phyloP scores from a whole-genome alignment of 1,284 basidiomycete genomes.

The Malassezia psittaci region DNA sequence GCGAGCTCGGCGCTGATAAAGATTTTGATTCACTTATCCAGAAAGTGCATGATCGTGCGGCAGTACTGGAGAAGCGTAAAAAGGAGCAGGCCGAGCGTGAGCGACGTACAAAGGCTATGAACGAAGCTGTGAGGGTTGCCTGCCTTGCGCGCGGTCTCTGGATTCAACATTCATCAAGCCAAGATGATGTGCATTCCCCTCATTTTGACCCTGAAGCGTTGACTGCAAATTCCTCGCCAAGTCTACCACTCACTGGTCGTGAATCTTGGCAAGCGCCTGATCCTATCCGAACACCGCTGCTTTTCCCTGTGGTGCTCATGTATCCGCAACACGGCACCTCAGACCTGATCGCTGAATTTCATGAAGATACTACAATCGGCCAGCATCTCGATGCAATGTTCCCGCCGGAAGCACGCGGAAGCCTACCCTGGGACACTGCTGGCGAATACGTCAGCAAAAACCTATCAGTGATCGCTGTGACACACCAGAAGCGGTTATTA shows the following conservation, averaged over 20 bases:
- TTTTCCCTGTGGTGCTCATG: constrained; percentile 80
- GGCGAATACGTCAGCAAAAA: constrained; percentile 63
- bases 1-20: constrained; percentile 17
- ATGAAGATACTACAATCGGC: constrained; percentile 71
- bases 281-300: constrained; percentile 55
- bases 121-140: constrained; percentile 53
- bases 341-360: constrained; percentile 75
- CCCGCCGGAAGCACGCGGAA: constrained; percentile 55
- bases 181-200: constrained; percentile 54
- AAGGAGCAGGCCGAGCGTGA: constrained; percentile 53
- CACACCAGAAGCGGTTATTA: constrained; percentile 62
- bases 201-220: constrained; percentile 51
- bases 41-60: constrained; percentile 20
- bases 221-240: constrained; percentile 23
- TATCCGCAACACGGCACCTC: constrained; percentile 81
- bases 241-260: constrained; percentile 23
- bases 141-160: constrained; percentile 54
- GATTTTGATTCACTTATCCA: constrained; percentile 25
- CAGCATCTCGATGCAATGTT: constrained; percentile 74
- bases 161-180: constrained; percentile 39
- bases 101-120: constrained; percentile 53
- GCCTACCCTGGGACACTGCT: constrained; percentile 66
- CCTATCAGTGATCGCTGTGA: constrained; percentile 73
- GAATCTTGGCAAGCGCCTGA: constrained; percentile 31
- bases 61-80: constrained; percentile 53